Conservation (phyloP, 805 yeast genomes). For the Sugiyamaella boreocaroliniensis region DNA sequence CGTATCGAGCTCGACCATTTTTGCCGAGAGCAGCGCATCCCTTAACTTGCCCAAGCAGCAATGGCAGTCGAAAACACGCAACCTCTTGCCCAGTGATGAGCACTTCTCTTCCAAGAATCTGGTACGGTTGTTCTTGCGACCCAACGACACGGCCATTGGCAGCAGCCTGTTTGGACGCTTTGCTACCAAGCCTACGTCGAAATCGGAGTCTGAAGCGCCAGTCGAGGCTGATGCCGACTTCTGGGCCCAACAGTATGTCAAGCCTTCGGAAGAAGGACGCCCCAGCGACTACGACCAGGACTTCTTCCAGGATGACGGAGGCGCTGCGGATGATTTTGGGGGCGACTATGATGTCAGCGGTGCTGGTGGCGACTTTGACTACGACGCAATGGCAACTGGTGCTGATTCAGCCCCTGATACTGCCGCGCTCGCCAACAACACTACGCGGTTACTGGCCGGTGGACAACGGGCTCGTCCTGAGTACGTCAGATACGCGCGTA, state of each 20-base stretch:
- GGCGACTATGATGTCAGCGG: conserved; percentile 14
- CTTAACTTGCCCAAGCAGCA: conserved; percentile 40
- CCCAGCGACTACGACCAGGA: conserved; percentile 25
- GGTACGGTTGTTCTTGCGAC: conserved; percentile 62
- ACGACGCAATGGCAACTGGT: conserved; percentile 3
- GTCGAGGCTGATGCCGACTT: conserved; percentile 53
- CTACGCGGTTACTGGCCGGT: conserved; percentile 5
- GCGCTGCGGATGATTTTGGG: conserved; percentile 27
- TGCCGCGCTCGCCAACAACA: not conserved
- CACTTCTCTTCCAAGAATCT: conserved; percentile 65
- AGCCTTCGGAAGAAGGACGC: conserved; percentile 18
- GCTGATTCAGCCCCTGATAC: not conserved
- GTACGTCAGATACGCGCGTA: conserved; percentile 52
- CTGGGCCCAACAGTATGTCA: conserved; percentile 58
- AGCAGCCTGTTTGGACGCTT: conserved; percentile 6
- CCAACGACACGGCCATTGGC: conserved; percentile 29
- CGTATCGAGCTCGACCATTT: conserved; percentile 37
- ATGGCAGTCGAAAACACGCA: conserved; percentile 37
- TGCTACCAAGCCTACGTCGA: not conserved
- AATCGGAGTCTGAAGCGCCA: conserved; percentile 6
- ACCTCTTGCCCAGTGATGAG: conserved; percentile 64
- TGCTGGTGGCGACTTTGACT: conserved; percentile 10
- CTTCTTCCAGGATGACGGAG: conserved; percentile 34
- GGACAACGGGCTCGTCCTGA: conserved; percentile 25
- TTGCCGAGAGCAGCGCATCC: conserved; percentile 35